Evolutionary conservation across 1,139 yeast genomes (phyloP), one percentile per base, ranked within the genome.

Genomic region (Zygoascus sp.): DNA sequence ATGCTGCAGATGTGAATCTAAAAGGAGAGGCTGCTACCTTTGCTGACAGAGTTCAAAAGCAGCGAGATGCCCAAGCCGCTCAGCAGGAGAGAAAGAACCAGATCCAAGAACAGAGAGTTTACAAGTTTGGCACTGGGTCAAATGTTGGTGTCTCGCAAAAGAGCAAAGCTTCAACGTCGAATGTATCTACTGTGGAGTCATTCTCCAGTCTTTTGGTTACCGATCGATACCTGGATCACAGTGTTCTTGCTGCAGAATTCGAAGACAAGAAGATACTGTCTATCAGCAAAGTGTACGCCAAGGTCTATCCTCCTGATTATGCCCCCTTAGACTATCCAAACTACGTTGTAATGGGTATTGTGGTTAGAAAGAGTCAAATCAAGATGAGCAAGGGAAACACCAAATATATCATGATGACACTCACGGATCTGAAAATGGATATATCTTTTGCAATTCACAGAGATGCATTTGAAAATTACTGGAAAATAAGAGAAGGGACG

Each of bases 401-500:
- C 5, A 85, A 80, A 57, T 90, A 72, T 58, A 69, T 86, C 56
- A 77, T 76, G 53, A 51, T 90, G 7, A 74, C 77, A 1, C 58
- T 92, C 2, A 86, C 96, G 0, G 87, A 85, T 60, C 81, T 89
- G 55, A 70, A 72, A 40, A 70, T 70, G 48, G 75, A 78, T 2
- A 64, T 88, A 1, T 79, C 80, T 35, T 61, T 89, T 6, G 75
- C 81, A 53, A 61, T 92, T 2, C 83, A 84, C 59, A 89, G 81
- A 0, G 70, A 72, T 10, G 85, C 89, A 2, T 82, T 81, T 53
- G 77, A 79, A 22, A 77, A 76, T 58, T 84, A 80, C 63, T 86
- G 87, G 80, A 86, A 82, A 51, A 58, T 89, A 2, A 70, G 78
- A 41, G 73, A 79, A 1, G 97, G 98, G 0, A 88, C 85, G 49